Percentiles rank a stretch among this genome's conserved stretches.
Evolutionary conservation across 2,329 filamentous ascomycete species (phyloP).

Genomic region (Apiospora kogelbergensis): DNA sequence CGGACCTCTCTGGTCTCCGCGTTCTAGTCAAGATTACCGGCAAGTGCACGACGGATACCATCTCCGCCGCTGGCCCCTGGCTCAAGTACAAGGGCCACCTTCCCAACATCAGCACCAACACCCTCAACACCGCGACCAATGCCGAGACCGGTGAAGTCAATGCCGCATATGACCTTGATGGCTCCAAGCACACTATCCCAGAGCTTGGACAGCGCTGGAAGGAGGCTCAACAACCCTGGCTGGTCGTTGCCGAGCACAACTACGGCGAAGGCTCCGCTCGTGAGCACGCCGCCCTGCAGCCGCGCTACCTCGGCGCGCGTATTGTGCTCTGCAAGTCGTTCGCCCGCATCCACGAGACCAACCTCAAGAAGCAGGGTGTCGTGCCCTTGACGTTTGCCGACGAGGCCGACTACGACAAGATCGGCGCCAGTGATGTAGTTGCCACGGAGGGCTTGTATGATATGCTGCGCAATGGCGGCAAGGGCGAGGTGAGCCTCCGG

Average conservation of each 20-base stretch:
- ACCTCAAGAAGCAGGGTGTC: constrained; percentile 95
- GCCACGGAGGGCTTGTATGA: constrained; percentile 81
- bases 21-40: constrained; percentile 96
- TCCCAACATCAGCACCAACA: constrained; percentile 97
- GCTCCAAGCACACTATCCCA: constrained; percentile 74
- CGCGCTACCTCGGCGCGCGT: constrained; percentile 83
- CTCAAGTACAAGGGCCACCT: constrained; percentile 99
- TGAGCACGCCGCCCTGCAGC: constrained; percentile 88
- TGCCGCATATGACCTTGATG: constrained; percentile 83
- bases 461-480: constrained; percentile 74
- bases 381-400: constrained; percentile 90
- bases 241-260: constrained; percentile 97
- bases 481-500: constrained; percentile 70
- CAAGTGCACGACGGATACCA: constrained; percentile 98
- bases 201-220: constrained; percentile 87
- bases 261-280: constrained; percentile 89
- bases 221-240: constrained; percentile 72
- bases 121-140: constrained; percentile 91
- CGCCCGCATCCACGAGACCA: constrained; percentile 91
- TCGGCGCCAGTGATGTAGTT: constrained; percentile 81
- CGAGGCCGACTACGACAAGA: constrained; percentile 82
- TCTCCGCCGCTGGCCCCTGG: constrained; percentile 95
- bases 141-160: constrained; percentile 92
- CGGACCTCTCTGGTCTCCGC: constrained; percentile 73
- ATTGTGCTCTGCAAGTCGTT: constrained; percentile 86